Base-by-base conservation (phyloP, 2,329 filamentous ascomycete species). In the Coniochaeta prunicola region DNA sequence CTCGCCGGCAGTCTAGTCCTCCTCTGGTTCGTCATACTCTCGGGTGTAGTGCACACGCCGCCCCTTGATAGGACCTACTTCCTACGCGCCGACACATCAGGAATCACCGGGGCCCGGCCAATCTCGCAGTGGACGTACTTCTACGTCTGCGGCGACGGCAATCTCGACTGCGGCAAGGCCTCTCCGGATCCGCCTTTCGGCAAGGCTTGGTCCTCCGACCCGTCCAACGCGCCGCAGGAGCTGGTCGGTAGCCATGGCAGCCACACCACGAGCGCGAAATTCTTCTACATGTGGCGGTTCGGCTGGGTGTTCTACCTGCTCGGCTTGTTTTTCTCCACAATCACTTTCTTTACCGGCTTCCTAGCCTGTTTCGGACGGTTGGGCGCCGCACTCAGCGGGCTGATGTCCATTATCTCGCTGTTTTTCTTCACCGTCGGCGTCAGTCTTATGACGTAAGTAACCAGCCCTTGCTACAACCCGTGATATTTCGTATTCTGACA, bases 221-320 rank as follows among this genome's bases (percentile, higher is more conserved):
- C 82, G 24, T 45, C 64, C 2, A 73, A 73, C 42, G 78, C 73
- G 0, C 82, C 82, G 17, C 55, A 61, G 0, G 70, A 67, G 5
- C 72, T 85, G n/a, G 67, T 74, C 38, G 81, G 88, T 76, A 59
- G 63, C 10, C 79, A 85, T 65, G 83, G 76, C 60, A 74, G 75
- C 60, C 63, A 74, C 60, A 86, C 83, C 3, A 87, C 85, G 6
- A 81, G 79, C 62, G 71, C 63, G 24, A 74, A 76, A 63, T 96
- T 87, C 79, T 97, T 82, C 77, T 91, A 92, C 75, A 81, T 94
- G 70, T 96, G 91, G 77, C 85, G 93, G 42, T 96, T 97, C 77
- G 89, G 91, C 73, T 97, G 93, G 83, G 91, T 92, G 38, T 94
- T 96, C 74, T 90, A 90, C 77, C 78, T 97, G 59, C 87, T 97